Percentiles rank a stretch among this genome's conserved stretches.
These are phyloP conservation scores for grape (Vitis vinifera) DNA, from an alignment of 164 flowering plant genomes.

Conservation along the genomic window DNA sequence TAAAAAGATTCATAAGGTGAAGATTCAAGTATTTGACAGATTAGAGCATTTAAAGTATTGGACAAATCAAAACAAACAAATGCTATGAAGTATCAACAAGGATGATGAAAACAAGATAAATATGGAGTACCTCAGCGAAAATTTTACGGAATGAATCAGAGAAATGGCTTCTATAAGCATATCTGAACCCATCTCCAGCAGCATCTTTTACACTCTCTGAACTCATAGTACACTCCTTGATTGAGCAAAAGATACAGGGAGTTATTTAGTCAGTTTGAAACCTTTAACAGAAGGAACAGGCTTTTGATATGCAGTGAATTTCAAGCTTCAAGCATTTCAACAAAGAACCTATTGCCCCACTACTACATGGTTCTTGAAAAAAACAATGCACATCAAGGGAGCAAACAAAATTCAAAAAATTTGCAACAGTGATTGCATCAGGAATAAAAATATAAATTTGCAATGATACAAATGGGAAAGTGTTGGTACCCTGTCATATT, in stretches of 20 bases:
- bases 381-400: background rate
- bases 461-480: background rate
- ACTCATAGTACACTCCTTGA: constrained; percentile 34
- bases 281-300: background rate
- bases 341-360: background rate
- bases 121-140: constrained; percentile 75
- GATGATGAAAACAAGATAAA: constrained; percentile 5
- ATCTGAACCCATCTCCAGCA: constrained; percentile 43
- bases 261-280: constrained; percentile 1
- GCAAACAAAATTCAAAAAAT: background rate
- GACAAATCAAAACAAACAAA: too few species aligned
- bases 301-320: constrained; percentile 1
- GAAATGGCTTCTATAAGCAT: constrained; percentile 49
- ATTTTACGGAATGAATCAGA: constrained; percentile 74
- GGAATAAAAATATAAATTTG: too few species aligned
- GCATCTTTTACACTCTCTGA: constrained; percentile 32
- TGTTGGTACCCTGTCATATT: constrained; percentile 73
- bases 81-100: background rate
- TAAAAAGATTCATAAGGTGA: background rate
- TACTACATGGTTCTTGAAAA: background rate
- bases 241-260: constrained; percentile 10
- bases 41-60: background rate
- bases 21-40: background rate
- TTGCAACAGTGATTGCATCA: too few species aligned
- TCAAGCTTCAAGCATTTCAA: background rate